Evolutionary conservation across 192 early-diverging fungal species (phyloP), one percentile per base, ranked within the genome.

Genomic region (Chytriomyces hyalinus): DNA sequence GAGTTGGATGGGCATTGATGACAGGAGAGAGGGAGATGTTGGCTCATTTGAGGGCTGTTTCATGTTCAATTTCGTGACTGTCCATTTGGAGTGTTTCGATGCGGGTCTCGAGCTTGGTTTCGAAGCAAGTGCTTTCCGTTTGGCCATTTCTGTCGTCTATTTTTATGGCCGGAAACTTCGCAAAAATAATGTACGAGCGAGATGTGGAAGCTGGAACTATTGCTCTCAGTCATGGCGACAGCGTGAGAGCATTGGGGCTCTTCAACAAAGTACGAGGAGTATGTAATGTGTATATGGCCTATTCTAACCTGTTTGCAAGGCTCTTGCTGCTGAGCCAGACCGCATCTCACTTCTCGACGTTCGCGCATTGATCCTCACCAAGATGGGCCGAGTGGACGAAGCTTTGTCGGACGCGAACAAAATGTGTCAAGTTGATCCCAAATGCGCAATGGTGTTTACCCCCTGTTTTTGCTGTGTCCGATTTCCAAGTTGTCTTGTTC

Each of bases 121-220:
- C 36, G 36, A 36, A 1, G 36, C 36, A 36, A 4, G 36, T 36
- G 36, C 36, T 36, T 36, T 36, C 36, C 36, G 36, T 36, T 36
- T 36, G 3, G 36, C 36, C 36, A 36, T 36, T 36, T 36, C 36
- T 36, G 36, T 36, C 1, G 36, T 36, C 36, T 36, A 4, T 2
- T 36, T 2, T 36, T 36, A 26, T 26, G 24, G 0, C 1, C 36
- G 0, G 1, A 1, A 36, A 36, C 36, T 36, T 36, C 36, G 36
- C 36, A 36, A 36, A 36, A 36, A 36, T 36, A 36, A 36, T 36
- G 53, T 20, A 20, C 53, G 71, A 73, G 45, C 53, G 59, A 22
- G 60, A 73, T 26, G 49, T 73, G n/a, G 71, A n/a, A 57, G 71
- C 71, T n/a, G 73, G 61, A 20, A 28, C 64, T 4, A n/a, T 53